These are phyloP conservation scores for Truncatella angustata DNA, from an alignment of 2,329 filamentous ascomycete species.

Conservation along the genomic window DNA sequence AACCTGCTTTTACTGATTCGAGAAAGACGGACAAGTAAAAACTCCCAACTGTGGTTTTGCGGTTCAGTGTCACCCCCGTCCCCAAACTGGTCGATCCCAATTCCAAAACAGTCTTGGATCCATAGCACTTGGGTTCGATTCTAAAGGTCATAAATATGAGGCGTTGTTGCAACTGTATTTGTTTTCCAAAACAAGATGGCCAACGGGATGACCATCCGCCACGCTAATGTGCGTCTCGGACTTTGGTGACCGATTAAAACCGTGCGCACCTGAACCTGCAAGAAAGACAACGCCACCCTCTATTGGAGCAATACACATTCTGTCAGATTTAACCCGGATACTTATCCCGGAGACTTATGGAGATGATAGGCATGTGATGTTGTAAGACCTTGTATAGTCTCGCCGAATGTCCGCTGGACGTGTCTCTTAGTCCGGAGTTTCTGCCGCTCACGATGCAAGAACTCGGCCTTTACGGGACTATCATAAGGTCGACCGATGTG, in stretches of 20 bases:
- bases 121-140: too few species aligned
- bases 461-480: neutral
- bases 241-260: neutral
- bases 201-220: neutral
- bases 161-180: too few species aligned
- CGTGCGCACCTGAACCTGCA: neutral
- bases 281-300: neutral
- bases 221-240: slow-evolving; percentile 1
- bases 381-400: neutral
- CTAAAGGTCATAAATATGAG: too few species aligned
- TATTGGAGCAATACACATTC: neutral
- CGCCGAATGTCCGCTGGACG: neutral
- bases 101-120: too few species aligned
- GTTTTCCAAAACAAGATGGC: too few species aligned
- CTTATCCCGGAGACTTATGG: too few species aligned
- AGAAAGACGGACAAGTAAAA: too few species aligned
- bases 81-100: too few species aligned
- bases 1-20: too few species aligned
- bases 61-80: too few species aligned
- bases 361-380: too few species aligned
- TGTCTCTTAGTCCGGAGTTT: neutral
- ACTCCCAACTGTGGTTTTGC: too few species aligned
- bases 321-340: neutral
- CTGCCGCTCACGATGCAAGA: neutral
- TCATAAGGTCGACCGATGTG: neutral